Base-by-base conservation (phyloP, 495 filamentous ascomycete species). In the Lepraria neglecta region DNA sequence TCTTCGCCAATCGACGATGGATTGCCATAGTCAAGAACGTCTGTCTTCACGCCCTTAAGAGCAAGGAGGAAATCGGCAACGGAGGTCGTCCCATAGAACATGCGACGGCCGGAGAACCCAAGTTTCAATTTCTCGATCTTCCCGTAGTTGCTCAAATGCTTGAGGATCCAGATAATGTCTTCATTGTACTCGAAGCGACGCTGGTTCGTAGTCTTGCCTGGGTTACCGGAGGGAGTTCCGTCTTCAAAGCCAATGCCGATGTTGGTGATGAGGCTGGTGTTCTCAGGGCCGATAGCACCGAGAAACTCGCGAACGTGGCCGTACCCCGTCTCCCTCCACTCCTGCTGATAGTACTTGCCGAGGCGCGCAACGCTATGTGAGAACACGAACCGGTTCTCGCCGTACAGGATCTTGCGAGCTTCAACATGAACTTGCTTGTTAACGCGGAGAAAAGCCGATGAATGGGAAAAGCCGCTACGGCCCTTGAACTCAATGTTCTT, bases 311-410 rank as follows among this genome's bases (percentile, higher is more conserved):
- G 65, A 46, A 65, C 40, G 28, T 56, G 52, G 33, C 28, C 48
- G 45, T 62, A 67, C 4, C 59, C 59, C n/a, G 63, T 28, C 42
- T 65, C 65, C 31, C 40, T 52, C 64, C 59, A 62, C 4, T 42
- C 43, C n/a, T 30, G 27, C 3, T 59, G 58, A 24, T 40, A 66
- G 21, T 54, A 62, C 5, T 46, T 30, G 15, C 57, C 61, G 17
- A 33, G 28, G 14, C 52, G 33, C n/a, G 28, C 3, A 61, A 15
- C 10, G 30, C 67, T 62, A 30, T 69, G 63, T 24, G 55, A 62
- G 45, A 76, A 71, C 19, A 63, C 2, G 60, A 77, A 76, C 24
- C 59, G 64, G 56, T 75, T 75, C 58, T 70, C 65, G 17, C 68
- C 64, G 59, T 77, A 77, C 10, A 77, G 58, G 19, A 75, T 60